A percentile compares a stretch with the other conserved stretches of the same genome.
Evolutionary conservation across 768 basidiomycete species (phyloP).

Genomic region (Lactarius hatsudake): DNA sequence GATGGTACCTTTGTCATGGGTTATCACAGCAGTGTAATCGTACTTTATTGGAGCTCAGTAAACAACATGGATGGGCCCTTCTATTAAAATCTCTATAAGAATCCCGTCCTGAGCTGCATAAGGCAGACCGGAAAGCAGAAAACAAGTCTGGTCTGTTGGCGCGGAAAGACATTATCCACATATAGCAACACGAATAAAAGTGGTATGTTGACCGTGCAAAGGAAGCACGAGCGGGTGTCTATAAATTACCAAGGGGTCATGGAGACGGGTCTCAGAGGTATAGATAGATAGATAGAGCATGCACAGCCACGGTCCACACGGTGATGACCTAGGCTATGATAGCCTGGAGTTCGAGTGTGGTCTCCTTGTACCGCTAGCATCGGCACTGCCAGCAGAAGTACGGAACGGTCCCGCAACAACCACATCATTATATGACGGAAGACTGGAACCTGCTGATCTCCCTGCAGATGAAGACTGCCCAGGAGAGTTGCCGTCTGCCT

Average conservation of each 20-base stretch:
- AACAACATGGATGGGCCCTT: neutral
- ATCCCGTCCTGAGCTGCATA: conserved; percentile 1
- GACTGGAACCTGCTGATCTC: conserved; percentile 1
- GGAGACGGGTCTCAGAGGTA: conserved; percentile 9
- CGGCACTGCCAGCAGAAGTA: conserved; percentile 9
- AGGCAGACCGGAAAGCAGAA: conserved; percentile 14
- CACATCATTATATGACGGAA: conserved; percentile 23
- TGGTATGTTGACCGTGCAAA: conserved; percentile 14
- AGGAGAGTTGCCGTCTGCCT: conserved; percentile 1
- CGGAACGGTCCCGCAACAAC: conserved; percentile 9
- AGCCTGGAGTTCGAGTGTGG: conserved; percentile 19
- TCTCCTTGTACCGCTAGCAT: conserved; percentile 22
- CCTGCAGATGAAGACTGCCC: conserved; percentile 8
- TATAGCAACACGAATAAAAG: conserved; percentile 27
- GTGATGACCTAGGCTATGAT: conserved; percentile 15
- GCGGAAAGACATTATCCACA: conserved; percentile 29
- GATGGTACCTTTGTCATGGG: neutral
- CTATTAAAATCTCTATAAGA: conserved; percentile 7
- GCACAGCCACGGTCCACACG: conserved; percentile 3
- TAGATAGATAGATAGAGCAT: conserved; percentile 25
- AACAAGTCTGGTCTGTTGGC: conserved; percentile 13
- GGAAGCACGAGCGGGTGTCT: conserved; percentile 5
- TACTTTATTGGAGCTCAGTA: conserved; percentile 3
- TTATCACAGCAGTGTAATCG: neutral
- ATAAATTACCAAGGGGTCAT: conserved; percentile 10